Base-by-base conservation (phyloP, 768 basidiomycete genomes). In the Cystobasidium ongulense region DNA sequence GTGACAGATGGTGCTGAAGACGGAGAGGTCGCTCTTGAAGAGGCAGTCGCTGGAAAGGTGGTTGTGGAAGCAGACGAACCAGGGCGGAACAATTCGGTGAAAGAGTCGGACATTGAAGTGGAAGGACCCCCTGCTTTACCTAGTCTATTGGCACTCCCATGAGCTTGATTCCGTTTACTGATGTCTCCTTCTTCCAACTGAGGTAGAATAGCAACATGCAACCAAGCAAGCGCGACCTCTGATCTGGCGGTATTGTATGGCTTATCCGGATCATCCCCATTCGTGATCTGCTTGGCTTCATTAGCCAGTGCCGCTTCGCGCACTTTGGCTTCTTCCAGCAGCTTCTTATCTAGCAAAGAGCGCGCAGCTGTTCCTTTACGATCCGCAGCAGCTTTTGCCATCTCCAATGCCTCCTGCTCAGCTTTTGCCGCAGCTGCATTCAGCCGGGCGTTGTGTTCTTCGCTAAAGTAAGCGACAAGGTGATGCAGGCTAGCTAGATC, bases 161-260 rank as follows among this genome's bases (percentile, higher is more conserved):
- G 5, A 21, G n/a, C 39, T 18, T 41, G 46, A 11, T 3, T 31
- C 2, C 23, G 1, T n/a, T 66, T 62, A 1, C 0, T 64, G 1
- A 4, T 36, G 33, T 46, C 72, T 29, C 36, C 50, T 23, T 31
- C 50, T 15, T 62, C 57, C 23, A 71, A 59, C 1, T 59, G 36
- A 4, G 61, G 70, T 17, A 75, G 63, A 41, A 77, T 64, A 23
- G 73, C 74, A 18, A 64, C 59, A 11, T 43, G 50, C 7, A 77
- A 29, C 76, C 74, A 78, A 13, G 67, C 72, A n/a, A 75, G 68
- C n/a, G 62, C 76, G 36, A 75, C 72, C 33, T 76, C 77, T 36
- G 76, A 71, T 18, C 76, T 64, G 8, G 77, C 77, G 27, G 74
- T 76, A 23, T 75, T 68, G 65, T 67, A 62, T 29, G 76, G 57